phyloP scores from a whole-genome alignment of 352 stramenopile genomes.

The Phytophthora sansomeana region DNA sequence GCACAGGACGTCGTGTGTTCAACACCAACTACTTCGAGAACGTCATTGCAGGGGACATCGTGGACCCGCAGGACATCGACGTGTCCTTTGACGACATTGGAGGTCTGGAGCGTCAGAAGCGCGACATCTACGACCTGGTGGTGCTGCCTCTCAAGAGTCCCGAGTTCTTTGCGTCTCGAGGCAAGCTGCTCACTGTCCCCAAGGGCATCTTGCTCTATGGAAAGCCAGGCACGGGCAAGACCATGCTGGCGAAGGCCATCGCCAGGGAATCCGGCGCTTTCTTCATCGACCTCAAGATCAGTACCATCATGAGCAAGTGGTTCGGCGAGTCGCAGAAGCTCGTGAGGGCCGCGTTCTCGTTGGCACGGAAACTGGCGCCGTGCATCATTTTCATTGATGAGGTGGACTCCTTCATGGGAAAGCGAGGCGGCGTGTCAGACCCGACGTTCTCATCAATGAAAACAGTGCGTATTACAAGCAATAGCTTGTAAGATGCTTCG shows the following conservation, averaged over 20 bases:
- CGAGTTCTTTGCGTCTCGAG: conserved; percentile 92
- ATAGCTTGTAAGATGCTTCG: not conserved
- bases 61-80: conserved; percentile 94
- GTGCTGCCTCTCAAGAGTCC: conserved; percentile 93
- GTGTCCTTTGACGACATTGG: conserved; percentile 96
- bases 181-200: conserved; percentile 88
- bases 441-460: conserved; percentile 91
- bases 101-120: conserved; percentile 95
- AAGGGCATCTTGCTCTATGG: conserved; percentile 90
- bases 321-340: conserved; percentile 95
- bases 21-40: conserved; percentile 90
- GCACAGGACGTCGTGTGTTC: conserved; percentile 72
- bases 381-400: conserved; percentile 99
- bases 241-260: conserved; percentile 95
- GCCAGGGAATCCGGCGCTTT: conserved; percentile 94
- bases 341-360: conserved; percentile 92
- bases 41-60: conserved; percentile 94
- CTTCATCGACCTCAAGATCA: conserved; percentile 92
- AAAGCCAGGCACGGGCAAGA: conserved; percentile 90
- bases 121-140: conserved; percentile 96
- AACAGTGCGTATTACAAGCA: conserved; percentile 49
- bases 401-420: conserved; percentile 94
- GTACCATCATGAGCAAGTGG: conserved; percentile 93
- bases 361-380: conserved; percentile 95
- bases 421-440: conserved; percentile 76